Evolutionary conservation across 768 basidiomycete species (phyloP).

Genomic region (Tulasnella sp.): DNA sequence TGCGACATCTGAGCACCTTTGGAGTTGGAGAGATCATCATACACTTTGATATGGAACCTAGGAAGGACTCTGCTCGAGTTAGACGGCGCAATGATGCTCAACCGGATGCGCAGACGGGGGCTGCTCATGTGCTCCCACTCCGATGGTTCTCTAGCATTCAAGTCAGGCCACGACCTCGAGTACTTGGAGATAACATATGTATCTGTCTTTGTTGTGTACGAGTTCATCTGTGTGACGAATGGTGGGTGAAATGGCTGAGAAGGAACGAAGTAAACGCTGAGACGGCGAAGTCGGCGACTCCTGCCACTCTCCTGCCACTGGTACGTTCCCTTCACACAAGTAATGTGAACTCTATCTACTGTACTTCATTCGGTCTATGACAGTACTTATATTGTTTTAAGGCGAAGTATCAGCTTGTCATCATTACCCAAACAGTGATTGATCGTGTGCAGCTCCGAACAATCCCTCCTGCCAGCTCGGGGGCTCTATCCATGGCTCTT

Average conservation of each 20-base stretch:
- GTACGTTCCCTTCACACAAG: not conserved
- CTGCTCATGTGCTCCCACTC: not conserved
- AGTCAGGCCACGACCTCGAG: not conserved
- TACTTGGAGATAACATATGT: not conserved
- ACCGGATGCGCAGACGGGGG: not conserved
- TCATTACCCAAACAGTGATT: slow-evolving; percentile 53
- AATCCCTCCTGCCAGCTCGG: slow-evolving; percentile 50
- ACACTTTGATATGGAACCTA: not conserved
- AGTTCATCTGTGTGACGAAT: not conserved
- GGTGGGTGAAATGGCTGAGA: not conserved
- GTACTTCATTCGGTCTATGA: not conserved
- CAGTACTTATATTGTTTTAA: not conserved
- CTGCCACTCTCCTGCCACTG: no score
- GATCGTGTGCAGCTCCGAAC: slow-evolving; percentile 64
- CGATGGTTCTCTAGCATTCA: not conserved
- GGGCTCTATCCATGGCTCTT: slow-evolving; percentile 49
- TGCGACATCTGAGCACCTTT: not conserved
- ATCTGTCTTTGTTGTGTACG: not conserved
- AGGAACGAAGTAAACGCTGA: not conserved
- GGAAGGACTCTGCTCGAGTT: not conserved
- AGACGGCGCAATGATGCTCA: not conserved
- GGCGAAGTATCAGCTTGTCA: no score
- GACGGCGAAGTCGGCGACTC: not conserved
- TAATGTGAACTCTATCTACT: no score
- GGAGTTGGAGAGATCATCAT: not conserved